Base-by-base conservation (phyloP, 768 basidiomycete species). In the Hirschioporus abietinus region DNA sequence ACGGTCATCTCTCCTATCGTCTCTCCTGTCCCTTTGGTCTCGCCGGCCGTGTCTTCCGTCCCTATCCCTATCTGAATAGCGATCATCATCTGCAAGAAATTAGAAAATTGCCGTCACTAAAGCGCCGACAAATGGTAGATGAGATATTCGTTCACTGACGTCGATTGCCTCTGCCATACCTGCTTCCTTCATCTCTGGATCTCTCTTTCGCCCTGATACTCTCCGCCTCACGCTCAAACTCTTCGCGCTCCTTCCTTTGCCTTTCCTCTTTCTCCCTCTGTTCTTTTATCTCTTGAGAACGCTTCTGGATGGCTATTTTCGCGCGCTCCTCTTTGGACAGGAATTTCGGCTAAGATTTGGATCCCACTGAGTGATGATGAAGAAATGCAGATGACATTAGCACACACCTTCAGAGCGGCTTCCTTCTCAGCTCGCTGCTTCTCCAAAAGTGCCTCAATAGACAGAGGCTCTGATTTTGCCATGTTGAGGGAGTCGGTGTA, bases 301-400 rank as follows among this genome's bases (percentile, higher is more conserved):
- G 89, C 71, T 93, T 92, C 18, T 89, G 88, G 68, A 98, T 91
- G 2, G 96, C 96, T 36, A 97, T 78, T 73, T 87, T 87, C 20
- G 93, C 93, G 63, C 96, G 87, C 72, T 97, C 92, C 70, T 95
- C 93, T 78, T 93, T 99, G 1, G 92, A 87, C 17, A 99, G 82
- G 80, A 99, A 99, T 77, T 88, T 96, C 36, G 96, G 96, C 95
- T 98, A 77, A 60, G 24, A 25, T 26, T 35, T 57, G 18, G 26
- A 58, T 62, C 52, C 24, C 68, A 63, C 68, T 12, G n/a, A n/a
- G n/a, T n/a, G 57, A 18, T 35, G 24, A 30, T 35, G n/a, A 27
- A 23, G 61, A 60, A 60, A 61, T 59, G 35, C 1, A 61, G 20
- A 34, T 35, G 26, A 52, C 10, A 64, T 15, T 60, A 27, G 42